Percentiles rank a stretch among this genome's conserved stretches.
These are phyloP conservation scores for Salix purpurea DNA, from an alignment of 345 rosid species.

Conservation along the genomic window DNA sequence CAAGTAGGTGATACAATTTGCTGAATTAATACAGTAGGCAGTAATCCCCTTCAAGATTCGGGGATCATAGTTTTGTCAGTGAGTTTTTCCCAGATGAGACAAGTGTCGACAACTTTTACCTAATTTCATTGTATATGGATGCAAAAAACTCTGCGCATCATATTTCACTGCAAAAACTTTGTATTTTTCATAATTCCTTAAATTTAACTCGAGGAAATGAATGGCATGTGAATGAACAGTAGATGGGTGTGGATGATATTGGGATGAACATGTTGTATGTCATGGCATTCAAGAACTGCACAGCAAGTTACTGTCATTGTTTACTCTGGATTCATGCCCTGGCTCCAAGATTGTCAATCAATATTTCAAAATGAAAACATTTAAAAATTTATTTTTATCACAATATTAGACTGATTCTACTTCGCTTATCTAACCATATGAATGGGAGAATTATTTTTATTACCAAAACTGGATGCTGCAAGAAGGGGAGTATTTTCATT, in stretches of 20 bases:
- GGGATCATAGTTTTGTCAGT: constrained; percentile 34
- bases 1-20: constrained; percentile 30
- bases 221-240: neutral
- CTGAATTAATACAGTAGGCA: constrained; percentile 25
- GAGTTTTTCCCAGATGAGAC: constrained; percentile 23
- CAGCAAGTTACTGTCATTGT: neutral
- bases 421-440: neutral
- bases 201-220: neutral
- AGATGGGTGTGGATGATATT: neutral
- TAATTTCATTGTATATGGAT: constrained; percentile 7
- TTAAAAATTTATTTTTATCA: too few relatives aligned
- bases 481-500: neutral
- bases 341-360: neutral
- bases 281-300: neutral
- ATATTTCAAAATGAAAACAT: too few relatives aligned
- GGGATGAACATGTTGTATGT: neutral
- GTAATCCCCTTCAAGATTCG: constrained; percentile 21
- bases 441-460: too few relatives aligned
- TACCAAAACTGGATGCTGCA: too few relatives aligned
- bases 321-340: neutral
- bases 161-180: neutral
- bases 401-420: too few relatives aligned
- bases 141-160: neutral
- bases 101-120: constrained; percentile 11
- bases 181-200: neutral